phyloP scores from a whole-genome alignment of 1,139 yeast genomes.

The Protomyces inundatus region DNA sequence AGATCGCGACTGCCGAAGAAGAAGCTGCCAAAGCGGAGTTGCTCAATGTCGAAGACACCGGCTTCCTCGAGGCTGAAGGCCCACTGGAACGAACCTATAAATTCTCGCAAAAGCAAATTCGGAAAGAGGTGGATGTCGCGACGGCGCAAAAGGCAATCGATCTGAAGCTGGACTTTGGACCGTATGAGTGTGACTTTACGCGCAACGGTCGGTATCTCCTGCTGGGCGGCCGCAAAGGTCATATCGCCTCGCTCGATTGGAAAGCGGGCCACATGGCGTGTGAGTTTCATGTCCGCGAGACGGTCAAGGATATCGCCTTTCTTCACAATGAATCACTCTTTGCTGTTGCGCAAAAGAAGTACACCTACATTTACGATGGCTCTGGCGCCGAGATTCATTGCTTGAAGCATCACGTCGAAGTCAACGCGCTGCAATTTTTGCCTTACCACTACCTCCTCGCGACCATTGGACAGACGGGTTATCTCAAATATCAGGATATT shows the following conservation, averaged over 20 bases:
- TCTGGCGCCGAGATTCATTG: conserved; percentile 89
- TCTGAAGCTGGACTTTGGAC: conserved; percentile 75
- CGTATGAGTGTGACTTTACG: conserved; percentile 74
- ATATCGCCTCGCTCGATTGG: conserved; percentile 96
- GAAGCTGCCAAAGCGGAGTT: conserved; percentile 85
- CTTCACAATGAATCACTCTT: conserved; percentile 87
- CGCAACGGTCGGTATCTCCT: conserved; percentile 82
- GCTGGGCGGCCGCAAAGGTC: conserved; percentile 87
- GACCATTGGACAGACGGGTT: conserved; percentile 62
- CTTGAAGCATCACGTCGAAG: conserved; percentile 82
- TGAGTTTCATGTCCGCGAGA: conserved; percentile 80
- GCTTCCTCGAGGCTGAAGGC: conserved; percentile 77
- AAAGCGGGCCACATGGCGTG: conserved; percentile 74
- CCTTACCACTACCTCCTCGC: conserved; percentile 88
- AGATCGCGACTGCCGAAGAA: conserved; percentile 62
- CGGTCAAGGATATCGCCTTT: conserved; percentile 83
- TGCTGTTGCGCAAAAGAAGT: conserved; percentile 95
- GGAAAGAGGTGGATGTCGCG: conserved; percentile 67
- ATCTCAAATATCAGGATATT: conserved; percentile 86
- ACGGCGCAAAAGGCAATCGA: conserved; percentile 62
- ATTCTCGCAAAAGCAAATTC: conserved; percentile 75
- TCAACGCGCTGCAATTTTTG: conserved; percentile 73
- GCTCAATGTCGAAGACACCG: conserved; percentile 74
- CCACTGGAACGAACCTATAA: conserved; percentile 88
- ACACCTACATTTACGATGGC: conserved; percentile 85